These are phyloP conservation scores for Cyberlindnera japonica DNA, from an alignment of 805 yeast species.

Conservation along the genomic window DNA sequence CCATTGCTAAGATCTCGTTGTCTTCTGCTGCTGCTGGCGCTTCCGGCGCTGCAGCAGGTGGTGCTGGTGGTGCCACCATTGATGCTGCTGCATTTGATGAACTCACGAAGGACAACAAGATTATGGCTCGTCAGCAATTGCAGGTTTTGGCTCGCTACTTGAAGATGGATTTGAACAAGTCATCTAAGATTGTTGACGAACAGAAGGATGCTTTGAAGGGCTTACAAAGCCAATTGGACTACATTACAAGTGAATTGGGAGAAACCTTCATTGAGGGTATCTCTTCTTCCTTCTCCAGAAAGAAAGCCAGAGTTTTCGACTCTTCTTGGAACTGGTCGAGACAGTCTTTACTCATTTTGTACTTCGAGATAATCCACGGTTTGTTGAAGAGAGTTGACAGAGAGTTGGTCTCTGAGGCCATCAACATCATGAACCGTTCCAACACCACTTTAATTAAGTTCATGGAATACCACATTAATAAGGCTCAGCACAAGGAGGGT, in stretches of 20 bases:
- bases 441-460: slow-evolving; percentile 90
- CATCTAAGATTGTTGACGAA: slow-evolving; percentile 77
- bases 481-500: slow-evolving; percentile 75
- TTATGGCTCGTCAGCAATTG: slow-evolving; percentile 53
- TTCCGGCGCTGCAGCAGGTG: slow-evolving; percentile 42
- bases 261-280: slow-evolving; percentile 92
- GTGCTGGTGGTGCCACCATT: slow-evolving; percentile 79
- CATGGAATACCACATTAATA: slow-evolving; percentile 77
- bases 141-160: slow-evolving; percentile 94
- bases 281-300: slow-evolving; percentile 81
- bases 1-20: slow-evolving; percentile 74
- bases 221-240: slow-evolving; percentile 86
- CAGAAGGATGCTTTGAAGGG: slow-evolving; percentile 77
- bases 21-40: slow-evolving; percentile 57
- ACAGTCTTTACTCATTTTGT: slow-evolving; percentile 91
- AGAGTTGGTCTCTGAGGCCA: slow-evolving; percentile 94
- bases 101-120: slow-evolving; percentile 44
- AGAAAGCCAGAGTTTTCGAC: slow-evolving; percentile 94
- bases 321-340: slow-evolving; percentile 99
- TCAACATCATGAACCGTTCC: slow-evolving; percentile 95
- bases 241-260: slow-evolving; percentile 71
- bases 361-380: slow-evolving; percentile 94
- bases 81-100: slow-evolving; percentile 94
- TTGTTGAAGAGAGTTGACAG: slow-evolving; percentile 86
- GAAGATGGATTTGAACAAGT: slow-evolving; percentile 86